Base-by-base conservation (phyloP, 2,329 filamentous ascomycete genomes). In the Aspergillus melleus region DNA sequence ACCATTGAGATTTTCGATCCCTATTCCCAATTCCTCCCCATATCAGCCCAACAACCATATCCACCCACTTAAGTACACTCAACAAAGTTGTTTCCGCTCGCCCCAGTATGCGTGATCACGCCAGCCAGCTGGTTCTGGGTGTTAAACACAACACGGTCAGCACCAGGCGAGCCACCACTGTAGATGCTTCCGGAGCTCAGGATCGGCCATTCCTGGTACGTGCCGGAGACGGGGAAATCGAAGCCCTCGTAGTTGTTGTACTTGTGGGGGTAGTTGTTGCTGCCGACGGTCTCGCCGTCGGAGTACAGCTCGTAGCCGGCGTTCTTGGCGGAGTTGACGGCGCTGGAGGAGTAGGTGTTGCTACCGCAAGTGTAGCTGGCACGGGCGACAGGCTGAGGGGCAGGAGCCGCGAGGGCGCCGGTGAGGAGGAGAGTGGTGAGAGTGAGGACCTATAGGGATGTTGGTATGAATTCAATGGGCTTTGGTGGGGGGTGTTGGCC, bases 71-170 rank as follows among this genome's bases (percentile, higher is more conserved):
- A 29, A 29, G 26, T 29, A 61, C 88, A 90, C n/a, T 79, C 83
- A 58, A 90, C 86, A 74, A 91, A 91, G 74, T 83, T 79, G 72
- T 90, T 87, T 8, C 86, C 86, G 54, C 81, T 85, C 19, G 88
- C 88, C 29, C 88, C 88, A 22, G 86, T 89, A 69, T 91, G 89
- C 0, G 89, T 91, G 63, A 91, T 89, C 29, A 83, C 78, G 42
- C 87, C 88, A 14, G 86, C 88, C 49, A 84, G 80, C 59, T 81
- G 60, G 66, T 87, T 84, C 16, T 74, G 61, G 0, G 69, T 78
- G 69, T 86, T 88, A 76, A 90, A 86, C 32, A 89, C 75, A 55
- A 90, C 85, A 53, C 88, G 85, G 70, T 90, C 88, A 19, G 88
- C 77, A 42, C 88, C 88, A 1, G 88, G 88, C 1, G 82, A 83